Conservation (phyloP, 1,139 yeast genomes). For the Blastobotrys proliferans region DNA sequence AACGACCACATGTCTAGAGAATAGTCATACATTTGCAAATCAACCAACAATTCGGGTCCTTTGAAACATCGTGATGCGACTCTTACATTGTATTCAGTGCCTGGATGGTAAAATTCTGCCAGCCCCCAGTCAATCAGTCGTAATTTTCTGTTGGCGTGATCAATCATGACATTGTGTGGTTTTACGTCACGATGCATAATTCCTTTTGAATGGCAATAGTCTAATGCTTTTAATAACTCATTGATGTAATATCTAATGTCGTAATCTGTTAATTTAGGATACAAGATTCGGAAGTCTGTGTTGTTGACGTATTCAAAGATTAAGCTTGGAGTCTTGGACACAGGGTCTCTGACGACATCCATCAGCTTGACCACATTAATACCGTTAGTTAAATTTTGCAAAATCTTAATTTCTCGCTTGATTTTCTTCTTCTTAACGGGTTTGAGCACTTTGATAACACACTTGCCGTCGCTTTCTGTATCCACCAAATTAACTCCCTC, state of each 20-base stretch:
- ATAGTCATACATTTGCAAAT: slow-evolving; percentile 88
- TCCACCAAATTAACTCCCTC: slow-evolving; percentile 58
- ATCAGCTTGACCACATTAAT: slow-evolving; percentile 76
- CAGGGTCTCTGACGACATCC: slow-evolving; percentile 88
- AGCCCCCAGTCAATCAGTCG: slow-evolving; percentile 98
- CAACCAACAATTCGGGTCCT: slow-evolving; percentile 96
- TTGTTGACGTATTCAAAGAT: slow-evolving; percentile 90
- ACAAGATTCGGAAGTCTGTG: slow-evolving; percentile 82
- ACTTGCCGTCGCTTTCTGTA: slow-evolving; percentile 22
- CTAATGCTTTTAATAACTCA: slow-evolving; percentile 84
- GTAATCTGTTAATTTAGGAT: slow-evolving; percentile 79
- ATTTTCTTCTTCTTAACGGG: slow-evolving; percentile 97
- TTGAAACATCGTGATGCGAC: slow-evolving; percentile 98
- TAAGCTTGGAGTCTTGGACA: slow-evolving; percentile 87
- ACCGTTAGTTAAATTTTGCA: slow-evolving; percentile 83
- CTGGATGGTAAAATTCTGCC: slow-evolving; percentile 95
- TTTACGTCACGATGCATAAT: slow-evolving; percentile 98
- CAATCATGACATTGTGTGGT: slow-evolving; percentile 98
- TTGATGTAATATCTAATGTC: slow-evolving; percentile 88
- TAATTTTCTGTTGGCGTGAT: slow-evolving; percentile 65
- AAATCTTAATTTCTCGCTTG: slow-evolving; percentile 87
- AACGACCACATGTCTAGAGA: slow-evolving; percentile 94
- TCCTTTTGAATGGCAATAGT: slow-evolving; percentile 95
- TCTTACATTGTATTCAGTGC: slow-evolving; percentile 91
- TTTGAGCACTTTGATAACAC: slow-evolving; percentile 89